A percentile compares a stretch with the other conserved stretches of the same genome.
These are phyloP conservation scores for Elsinoe perseae DNA, from an alignment of 2,329 filamentous ascomycete genomes.

Conservation along the genomic window DNA sequence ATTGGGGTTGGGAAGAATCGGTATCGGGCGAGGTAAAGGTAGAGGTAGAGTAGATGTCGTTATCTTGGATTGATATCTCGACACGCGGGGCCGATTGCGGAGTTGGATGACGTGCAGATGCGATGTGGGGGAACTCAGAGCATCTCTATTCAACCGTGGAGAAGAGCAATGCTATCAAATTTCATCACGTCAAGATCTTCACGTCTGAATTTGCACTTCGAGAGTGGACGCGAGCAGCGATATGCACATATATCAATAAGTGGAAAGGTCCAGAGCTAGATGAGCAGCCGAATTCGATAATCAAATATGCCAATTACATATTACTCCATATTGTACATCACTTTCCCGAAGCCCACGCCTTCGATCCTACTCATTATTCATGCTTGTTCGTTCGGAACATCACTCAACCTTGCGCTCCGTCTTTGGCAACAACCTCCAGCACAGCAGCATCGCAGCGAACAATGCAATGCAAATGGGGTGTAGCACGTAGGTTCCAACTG, in stretches of 20 bases:
- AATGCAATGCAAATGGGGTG: conserved; percentile 59
- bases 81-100: not conserved
- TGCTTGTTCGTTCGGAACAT: too few relatives aligned
- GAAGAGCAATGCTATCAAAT: too few relatives aligned
- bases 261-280: too few relatives aligned
- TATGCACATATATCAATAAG: too few relatives aligned
- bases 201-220: too few relatives aligned
- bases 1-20: not conserved
- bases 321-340: too few relatives aligned
- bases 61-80: not conserved
- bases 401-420: conserved; percentile 55
- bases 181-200: too few relatives aligned
- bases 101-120: not conserved
- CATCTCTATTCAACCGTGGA: too few relatives aligned
- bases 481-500: conserved; percentile 55
- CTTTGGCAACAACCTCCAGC: conserved; percentile 55
- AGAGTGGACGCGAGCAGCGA: too few relatives aligned
- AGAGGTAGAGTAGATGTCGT: not conserved
- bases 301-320: too few relatives aligned
- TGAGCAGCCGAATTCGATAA: too few relatives aligned
- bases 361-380: not conserved
- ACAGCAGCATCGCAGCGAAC: conserved; percentile 57
- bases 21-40: not conserved
- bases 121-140: conserved; percentile 44
- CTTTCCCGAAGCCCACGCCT: not conserved